These are phyloP conservation scores for Chlorella sp. DNA, from an alignment of 139 green algal species.

Conservation along the genomic window DNA sequence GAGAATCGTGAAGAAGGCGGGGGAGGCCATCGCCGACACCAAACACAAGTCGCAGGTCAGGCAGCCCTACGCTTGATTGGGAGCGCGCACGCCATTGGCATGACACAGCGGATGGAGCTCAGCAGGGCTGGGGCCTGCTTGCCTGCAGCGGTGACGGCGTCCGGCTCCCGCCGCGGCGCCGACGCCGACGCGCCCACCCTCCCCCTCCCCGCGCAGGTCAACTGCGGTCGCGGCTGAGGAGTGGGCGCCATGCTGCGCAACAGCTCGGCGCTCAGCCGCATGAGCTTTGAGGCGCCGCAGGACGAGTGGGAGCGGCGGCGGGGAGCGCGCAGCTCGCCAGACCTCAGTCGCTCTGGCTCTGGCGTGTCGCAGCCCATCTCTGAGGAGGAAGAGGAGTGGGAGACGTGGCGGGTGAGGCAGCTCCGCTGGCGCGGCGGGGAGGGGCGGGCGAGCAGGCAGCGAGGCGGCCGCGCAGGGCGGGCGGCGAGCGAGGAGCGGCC, in stretches of 20 bases:
- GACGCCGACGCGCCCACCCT: neutral
- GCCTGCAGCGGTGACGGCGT: neutral
- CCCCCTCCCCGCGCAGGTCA: neutral
- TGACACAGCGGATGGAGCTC: neutral
- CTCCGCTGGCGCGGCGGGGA: neutral
- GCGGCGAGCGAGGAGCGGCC: too few species aligned
- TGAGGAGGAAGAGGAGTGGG: neutral
- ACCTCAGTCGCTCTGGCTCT: slow-evolving; percentile 8
- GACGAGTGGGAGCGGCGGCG: neutral
- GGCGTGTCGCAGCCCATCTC: slow-evolving; percentile 5
- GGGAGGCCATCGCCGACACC: too few species aligned
- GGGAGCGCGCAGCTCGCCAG: too few species aligned
- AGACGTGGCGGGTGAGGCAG: slow-evolving; percentile 19
- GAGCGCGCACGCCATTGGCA: neutral
- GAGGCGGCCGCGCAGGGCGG: neutral
- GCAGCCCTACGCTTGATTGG: too few species aligned
- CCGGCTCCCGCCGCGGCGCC: neutral
- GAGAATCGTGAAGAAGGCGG: too few species aligned
- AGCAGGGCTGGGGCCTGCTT: neutral
- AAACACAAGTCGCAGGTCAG: too few species aligned
- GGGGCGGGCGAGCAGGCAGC: neutral
- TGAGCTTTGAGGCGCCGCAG: slow-evolving; percentile 23
- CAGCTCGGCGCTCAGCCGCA: neutral
- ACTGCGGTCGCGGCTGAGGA: too few species aligned
- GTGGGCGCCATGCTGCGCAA: neutral